Base-by-base conservation (phyloP, 2,329 filamentous ascomycete species). In the Falciphora oryzae region DNA sequence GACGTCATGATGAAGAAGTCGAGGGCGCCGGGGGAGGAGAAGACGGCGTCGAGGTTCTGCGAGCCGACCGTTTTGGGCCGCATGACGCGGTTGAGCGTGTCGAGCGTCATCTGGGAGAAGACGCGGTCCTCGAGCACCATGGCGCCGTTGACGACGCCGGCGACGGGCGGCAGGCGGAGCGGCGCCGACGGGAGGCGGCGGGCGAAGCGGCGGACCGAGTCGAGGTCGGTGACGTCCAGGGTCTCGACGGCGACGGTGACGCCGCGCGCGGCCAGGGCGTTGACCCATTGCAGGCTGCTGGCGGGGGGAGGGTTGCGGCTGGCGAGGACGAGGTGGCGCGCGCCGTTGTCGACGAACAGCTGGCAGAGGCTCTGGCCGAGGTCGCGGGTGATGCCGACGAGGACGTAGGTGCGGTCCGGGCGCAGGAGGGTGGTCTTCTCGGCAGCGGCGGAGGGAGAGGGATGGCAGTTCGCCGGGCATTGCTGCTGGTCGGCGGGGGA, bases 1-100 rank as follows among this genome's bases (percentile, higher is more conserved):
- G 77, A 80, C 0, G 77, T 80, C 77, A 81, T 77, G 70, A 81
- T 77, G 71, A 80, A 80, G 69, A 81, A 80, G 14, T 80, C 78
- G 50, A 80, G 68, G 27, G 74, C 69, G 18, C 29, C 57, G 5
- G 11, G 18, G 22, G 22, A 10, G 25, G 10, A 29, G 65, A 80
- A 80, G 3, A 72, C 74, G 0, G 10, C n/a, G 66, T 79, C 74
- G 0, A 80, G 74, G 62, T 79, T 79, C 14, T 64, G 64, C 0
- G 77, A 79, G 0, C 79, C 78, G 1, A 74, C 50, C 0, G 76
- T 74, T 70, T 81, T 81, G 61, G 79, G 79, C 1, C 60, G 65
- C 70, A 79, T 71, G 10, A 79, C 78, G 2, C 76, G 73, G 3
- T 74, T 66, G 67, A 77, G 75, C 0, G 72, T 75, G 1, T 74